phyloP scores from a whole-genome alignment of 164 flowering plant genomes.

The Liquidambar formosana region DNA sequence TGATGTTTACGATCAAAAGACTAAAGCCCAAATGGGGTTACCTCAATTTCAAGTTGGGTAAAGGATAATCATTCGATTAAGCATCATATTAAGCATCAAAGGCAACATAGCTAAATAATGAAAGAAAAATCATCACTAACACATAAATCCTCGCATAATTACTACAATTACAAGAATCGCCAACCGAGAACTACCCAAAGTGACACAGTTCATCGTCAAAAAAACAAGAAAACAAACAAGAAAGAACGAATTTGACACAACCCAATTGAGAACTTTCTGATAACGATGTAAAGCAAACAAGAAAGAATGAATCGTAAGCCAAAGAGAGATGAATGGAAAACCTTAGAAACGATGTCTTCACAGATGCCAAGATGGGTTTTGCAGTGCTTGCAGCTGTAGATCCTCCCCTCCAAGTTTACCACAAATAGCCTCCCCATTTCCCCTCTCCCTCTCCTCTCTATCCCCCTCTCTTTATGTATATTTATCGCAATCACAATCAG shows the following conservation, averaged over 20 bases:
- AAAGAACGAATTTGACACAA: neutral
- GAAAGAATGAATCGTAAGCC: neutral
- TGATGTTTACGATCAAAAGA: too few species aligned
- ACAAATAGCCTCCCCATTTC: slow-evolving; percentile 81
- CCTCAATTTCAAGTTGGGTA: too few species aligned
- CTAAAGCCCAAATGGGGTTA: too few species aligned
- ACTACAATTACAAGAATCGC: neutral
- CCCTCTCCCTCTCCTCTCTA: too few species aligned
- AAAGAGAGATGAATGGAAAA: slow-evolving; percentile 17
- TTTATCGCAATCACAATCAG: too few species aligned
- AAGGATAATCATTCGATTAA: too few species aligned
- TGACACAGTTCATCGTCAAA: neutral
- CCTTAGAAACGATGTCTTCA: slow-evolving; percentile 85
- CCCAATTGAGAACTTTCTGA: neutral
- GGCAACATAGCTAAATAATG: too few species aligned
- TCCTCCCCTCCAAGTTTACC: slow-evolving; percentile 76
- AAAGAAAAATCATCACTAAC: neutral
- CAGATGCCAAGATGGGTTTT: slow-evolving; percentile 72
- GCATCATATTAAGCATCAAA: too few species aligned
- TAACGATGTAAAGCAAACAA: neutral
- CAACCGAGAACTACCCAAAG: neutral
- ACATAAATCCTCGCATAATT: neutral
- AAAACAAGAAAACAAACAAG: too few species aligned
- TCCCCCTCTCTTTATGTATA: too few species aligned
- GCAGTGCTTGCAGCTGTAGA: slow-evolving; percentile 96